phyloP scores from a whole-genome alignment of 306 rosid genomes.

The Rubus parviflorus region DNA sequence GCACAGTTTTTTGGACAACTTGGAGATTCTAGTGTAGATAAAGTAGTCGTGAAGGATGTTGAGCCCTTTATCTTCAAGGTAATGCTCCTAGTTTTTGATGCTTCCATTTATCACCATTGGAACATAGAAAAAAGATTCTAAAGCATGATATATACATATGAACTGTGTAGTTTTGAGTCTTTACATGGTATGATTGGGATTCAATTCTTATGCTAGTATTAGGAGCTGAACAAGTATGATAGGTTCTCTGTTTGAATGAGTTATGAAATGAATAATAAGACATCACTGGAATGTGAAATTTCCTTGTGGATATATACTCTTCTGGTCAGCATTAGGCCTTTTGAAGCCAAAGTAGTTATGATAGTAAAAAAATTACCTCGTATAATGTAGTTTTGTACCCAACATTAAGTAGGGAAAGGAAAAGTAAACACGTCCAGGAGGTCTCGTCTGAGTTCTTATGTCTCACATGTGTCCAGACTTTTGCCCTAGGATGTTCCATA shows the following conservation, averaged over 20 bases:
- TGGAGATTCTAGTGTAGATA: constrained; percentile 61
- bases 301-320: background rate
- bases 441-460: no score
- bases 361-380: background rate
- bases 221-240: background rate
- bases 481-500: no score
- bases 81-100: constrained; percentile 13
- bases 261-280: background rate
- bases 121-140: constrained; percentile 12
- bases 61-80: constrained; percentile 96
- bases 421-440: background rate
- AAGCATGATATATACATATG: background rate
- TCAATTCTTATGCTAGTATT: background rate
- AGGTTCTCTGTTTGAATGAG: background rate
- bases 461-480: no score
- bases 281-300: background rate
- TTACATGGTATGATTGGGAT: background rate
- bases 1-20: constrained; percentile 78
- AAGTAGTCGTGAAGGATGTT: constrained; percentile 66
- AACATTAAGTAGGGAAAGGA: background rate
- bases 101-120: constrained; percentile 16
- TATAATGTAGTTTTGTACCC: background rate
- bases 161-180: background rate
- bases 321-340: background rate
- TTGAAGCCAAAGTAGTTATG: background rate